Conservation (phyloP, 164 flowering plant species). For the Houttuynia cordata region DNA sequence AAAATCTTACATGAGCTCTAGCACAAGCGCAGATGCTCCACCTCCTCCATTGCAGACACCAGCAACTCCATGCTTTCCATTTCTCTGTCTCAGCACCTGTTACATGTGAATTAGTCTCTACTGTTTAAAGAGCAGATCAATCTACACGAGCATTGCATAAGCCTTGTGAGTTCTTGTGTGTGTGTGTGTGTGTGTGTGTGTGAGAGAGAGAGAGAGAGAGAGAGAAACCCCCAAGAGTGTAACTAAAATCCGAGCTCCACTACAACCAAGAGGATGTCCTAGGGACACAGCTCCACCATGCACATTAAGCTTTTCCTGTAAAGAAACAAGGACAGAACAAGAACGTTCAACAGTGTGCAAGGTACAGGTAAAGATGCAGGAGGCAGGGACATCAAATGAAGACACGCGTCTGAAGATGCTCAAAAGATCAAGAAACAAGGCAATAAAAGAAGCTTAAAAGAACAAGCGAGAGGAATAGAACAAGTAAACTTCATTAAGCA, state of each 20-base stretch:
- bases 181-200: neutral
- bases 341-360: neutral
- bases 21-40: slow-evolving; percentile 79
- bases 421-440: too few species aligned
- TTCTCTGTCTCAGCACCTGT: slow-evolving; percentile 57
- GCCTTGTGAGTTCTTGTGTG: neutral
- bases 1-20: slow-evolving; percentile 60
- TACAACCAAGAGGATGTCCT: slow-evolving; percentile 97
- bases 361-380: too few species aligned
- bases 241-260: slow-evolving; percentile 90
- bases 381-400: too few species aligned
- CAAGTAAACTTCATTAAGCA: neutral
- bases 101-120: neutral
- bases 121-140: too few species aligned
- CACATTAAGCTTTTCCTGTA: slow-evolving; percentile 68
- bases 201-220: neutral
- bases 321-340: neutral
- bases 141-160: too few species aligned
- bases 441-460: too few species aligned
- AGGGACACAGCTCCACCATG: slow-evolving; percentile 96
- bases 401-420: too few species aligned
- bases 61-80: slow-evolving; percentile 59
- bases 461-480: too few species aligned
- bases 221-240: slow-evolving; percentile 67
- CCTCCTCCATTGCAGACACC: slow-evolving; percentile 85